A percentile compares a stretch with the other conserved stretches of the same genome.
Evolutionary conservation across 2,329 filamentous ascomycete genomes (phyloP).

Genomic region (Aspergillus costaricaensis): DNA sequence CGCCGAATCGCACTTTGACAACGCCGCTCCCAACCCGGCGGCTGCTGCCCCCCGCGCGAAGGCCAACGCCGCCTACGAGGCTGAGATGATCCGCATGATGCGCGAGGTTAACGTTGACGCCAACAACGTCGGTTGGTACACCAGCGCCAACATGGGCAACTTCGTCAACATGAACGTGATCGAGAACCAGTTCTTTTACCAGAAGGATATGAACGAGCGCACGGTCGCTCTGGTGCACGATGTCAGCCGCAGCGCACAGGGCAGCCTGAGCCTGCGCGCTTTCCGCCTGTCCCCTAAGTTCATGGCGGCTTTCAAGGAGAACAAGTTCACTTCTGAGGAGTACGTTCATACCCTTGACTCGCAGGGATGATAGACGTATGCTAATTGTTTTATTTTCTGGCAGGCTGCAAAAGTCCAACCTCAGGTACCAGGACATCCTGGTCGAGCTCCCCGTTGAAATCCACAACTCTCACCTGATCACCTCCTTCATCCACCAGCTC

Average conservation of each 20-base stretch:
- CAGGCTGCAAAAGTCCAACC: constrained; percentile 90
- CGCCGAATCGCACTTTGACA: constrained; percentile 70
- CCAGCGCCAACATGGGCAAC: constrained; percentile 97
- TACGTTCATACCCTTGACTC: constrained; percentile 49
- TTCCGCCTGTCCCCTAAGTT: constrained; percentile 88
- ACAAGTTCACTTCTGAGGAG: constrained; percentile 96
- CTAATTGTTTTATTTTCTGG: constrained; percentile 18
- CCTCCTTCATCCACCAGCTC: constrained; percentile 90
- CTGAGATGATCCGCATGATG: constrained; percentile 94
- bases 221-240: constrained; percentile 92
- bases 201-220: constrained; percentile 84
- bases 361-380: background rate
- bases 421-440: constrained; percentile 91
- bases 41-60: constrained; percentile 90
- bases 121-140: constrained; percentile 98
- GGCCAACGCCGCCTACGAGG: constrained; percentile 83
- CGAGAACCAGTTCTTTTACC: constrained; percentile 97
- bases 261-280: constrained; percentile 82
- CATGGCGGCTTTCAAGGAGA: constrained; percentile 91
- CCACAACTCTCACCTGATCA: constrained; percentile 97
- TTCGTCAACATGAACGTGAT: constrained; percentile 93
- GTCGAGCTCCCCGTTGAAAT: constrained; percentile 85
- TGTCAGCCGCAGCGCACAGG: constrained; percentile 91
- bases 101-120: constrained; percentile 98
- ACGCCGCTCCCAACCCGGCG: constrained; percentile 69